Percentiles rank a stretch among this genome's conserved stretches.
These are phyloP conservation scores for Magnusiomyces paraingens DNA, from an alignment of 1,139 yeast species.

Conservation along the genomic window DNA sequence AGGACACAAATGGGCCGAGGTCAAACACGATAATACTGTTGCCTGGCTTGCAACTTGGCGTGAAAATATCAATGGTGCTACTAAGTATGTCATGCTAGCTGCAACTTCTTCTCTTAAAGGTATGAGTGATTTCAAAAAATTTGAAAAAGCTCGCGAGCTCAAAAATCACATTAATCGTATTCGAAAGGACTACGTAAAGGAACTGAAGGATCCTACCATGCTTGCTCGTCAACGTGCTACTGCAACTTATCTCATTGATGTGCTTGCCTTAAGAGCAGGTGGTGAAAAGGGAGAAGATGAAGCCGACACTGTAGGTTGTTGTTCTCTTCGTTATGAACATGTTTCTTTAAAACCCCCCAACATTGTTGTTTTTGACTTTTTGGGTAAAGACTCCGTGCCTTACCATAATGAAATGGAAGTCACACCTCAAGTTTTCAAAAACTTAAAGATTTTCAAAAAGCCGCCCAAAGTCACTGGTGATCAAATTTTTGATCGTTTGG, in stretches of 20 bases:
- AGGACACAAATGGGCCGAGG: slow-evolving; percentile 89
- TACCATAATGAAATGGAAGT: slow-evolving; percentile 91
- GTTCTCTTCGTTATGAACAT: slow-evolving; percentile 87
- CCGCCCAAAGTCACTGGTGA: slow-evolving; percentile 88
- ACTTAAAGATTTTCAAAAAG: slow-evolving; percentile 78
- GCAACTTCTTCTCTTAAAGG: slow-evolving; percentile 90
- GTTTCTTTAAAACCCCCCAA: slow-evolving; percentile 80
- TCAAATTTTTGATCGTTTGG: slow-evolving; percentile 83
- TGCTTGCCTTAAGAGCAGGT: slow-evolving; percentile 96
- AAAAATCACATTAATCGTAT: slow-evolving; percentile 65
- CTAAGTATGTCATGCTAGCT: slow-evolving; percentile 86
- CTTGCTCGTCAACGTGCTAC: slow-evolving; percentile 88
- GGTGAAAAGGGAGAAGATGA: slow-evolving; percentile 97
- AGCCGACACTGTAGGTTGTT: slow-evolving; percentile 98
- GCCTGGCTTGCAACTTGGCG: slow-evolving; percentile 98
- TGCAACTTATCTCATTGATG: slow-evolving; percentile 87
- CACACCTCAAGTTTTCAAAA: slow-evolving; percentile 82
- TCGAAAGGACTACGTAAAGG: slow-evolving; percentile 64
- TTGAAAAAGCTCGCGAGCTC: slow-evolving; percentile 85
- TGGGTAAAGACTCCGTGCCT: slow-evolving; percentile 94
- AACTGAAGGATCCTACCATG: slow-evolving; percentile 72
- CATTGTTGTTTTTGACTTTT: slow-evolving; percentile 82
- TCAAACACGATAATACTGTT: slow-evolving; percentile 81
- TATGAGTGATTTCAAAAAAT: slow-evolving; percentile 81
- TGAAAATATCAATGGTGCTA: slow-evolving; percentile 78